Conservation (phyloP, 1,139 yeast species). For the Sugiyamaella castrensis region DNA sequence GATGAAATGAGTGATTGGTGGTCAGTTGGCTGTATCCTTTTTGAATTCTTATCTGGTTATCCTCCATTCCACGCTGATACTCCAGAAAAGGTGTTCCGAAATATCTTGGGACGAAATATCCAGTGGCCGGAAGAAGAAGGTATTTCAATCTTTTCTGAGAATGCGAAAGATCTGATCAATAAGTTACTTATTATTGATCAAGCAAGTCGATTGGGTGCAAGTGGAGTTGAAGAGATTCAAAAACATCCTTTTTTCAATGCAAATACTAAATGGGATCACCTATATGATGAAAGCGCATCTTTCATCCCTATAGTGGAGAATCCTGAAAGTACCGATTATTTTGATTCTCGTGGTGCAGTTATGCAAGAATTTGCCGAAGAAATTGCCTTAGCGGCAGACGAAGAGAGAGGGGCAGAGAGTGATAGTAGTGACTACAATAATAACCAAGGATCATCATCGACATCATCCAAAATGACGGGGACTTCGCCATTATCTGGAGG, state of each 20-base stretch:
- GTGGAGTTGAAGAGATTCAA: conserved; percentile 77
- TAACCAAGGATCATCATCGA: neutral
- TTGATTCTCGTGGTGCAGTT: conserved; percentile 84
- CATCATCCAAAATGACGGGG: neutral
- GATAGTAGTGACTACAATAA: conserved; percentile 19
- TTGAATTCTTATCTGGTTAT: conserved; percentile 87
- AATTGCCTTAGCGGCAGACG: conserved; percentile 20
- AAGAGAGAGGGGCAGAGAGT: conserved; percentile 17
- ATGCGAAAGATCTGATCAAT: conserved; percentile 70
- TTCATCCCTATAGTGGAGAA: conserved; percentile 78
- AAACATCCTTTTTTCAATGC: conserved; percentile 71
- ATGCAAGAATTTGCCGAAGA: conserved; percentile 35
- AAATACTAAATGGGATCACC: conserved; percentile 63
- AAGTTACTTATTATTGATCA: conserved; percentile 64
- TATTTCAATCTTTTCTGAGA: conserved; percentile 48
- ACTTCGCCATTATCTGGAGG: conserved; percentile 7
- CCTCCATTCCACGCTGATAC: conserved; percentile 91
- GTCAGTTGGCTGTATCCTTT: conserved; percentile 94
- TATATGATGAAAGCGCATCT: conserved; percentile 74
- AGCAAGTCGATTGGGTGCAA: conserved; percentile 61
- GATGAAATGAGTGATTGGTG: conserved; percentile 96
- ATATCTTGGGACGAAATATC: conserved; percentile 67
- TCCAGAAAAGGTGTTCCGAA: conserved; percentile 78
- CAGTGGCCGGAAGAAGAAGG: conserved; percentile 75
- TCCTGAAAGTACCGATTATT: conserved; percentile 89